A percentile compares a stretch with the other conserved stretches of the same genome.
phyloP scores from a whole-genome alignment of 768 basidiomycete genomes.

The Suillus variegatus region DNA sequence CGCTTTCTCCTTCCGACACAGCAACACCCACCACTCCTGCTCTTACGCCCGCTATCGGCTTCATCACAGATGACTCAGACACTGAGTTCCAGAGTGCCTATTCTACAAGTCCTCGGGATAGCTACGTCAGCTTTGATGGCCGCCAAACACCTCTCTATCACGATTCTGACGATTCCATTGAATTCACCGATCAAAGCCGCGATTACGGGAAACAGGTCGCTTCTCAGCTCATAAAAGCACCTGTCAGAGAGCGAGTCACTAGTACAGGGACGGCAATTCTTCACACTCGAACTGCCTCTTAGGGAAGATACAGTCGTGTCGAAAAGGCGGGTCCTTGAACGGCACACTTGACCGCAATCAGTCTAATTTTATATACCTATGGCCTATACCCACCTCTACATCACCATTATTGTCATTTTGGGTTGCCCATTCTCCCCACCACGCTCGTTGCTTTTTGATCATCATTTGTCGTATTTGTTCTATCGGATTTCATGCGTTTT shows the following conservation, averaged over 20 bases:
- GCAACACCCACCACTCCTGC: constrained; percentile 37
- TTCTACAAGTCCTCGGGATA: constrained; percentile 71
- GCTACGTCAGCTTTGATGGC: constrained; percentile 51
- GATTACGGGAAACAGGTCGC: constrained; percentile 30
- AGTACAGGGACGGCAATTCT: constrained; percentile 55
- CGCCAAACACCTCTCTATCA: constrained; percentile 23
- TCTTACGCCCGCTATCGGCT: constrained; percentile 33
- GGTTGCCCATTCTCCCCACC: constrained; percentile 17
- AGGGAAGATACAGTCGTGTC: constrained; percentile 41
- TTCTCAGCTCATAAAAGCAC: constrained; percentile 36
- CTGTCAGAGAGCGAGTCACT: constrained; percentile 54
- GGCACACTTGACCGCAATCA: constrained; percentile 21
- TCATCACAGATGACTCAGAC: constrained; percentile 72
- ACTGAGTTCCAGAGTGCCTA: constrained; percentile 89
- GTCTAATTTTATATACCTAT: constrained; percentile 19
- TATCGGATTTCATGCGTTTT: constrained; percentile 19
- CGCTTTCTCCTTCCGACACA: constrained; percentile 23
- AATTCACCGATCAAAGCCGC: constrained; percentile 32
- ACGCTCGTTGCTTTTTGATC: constrained; percentile 22
- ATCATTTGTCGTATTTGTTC: constrained; percentile 28
- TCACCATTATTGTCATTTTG: constrained; percentile 21
- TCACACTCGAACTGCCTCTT: constrained; percentile 36
- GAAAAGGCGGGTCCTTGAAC: constrained; percentile 24
- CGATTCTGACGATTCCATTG: constrained; percentile 32
- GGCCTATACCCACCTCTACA: constrained; percentile 29